A percentile compares a stretch with the other conserved stretches of the same genome.
phyloP scores from a whole-genome alignment of 1,284 basidiomycete genomes.

The Fistulina hepatica region DNA sequence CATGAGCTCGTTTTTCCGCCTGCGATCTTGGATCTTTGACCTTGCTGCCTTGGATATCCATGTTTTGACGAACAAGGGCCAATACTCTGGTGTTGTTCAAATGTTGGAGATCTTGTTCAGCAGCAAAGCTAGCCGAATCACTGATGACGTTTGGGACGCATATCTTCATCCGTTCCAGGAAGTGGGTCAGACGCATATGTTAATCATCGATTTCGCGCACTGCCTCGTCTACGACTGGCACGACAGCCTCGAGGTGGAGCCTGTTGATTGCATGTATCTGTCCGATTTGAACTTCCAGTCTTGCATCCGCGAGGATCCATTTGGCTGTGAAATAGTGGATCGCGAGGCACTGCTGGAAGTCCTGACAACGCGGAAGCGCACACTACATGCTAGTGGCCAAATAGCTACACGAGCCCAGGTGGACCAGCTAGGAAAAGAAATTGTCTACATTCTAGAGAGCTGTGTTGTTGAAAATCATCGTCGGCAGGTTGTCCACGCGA shows the following conservation, averaged over 20 bases:
- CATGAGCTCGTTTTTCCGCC: conserved; percentile 70
- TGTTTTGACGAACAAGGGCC: conserved; percentile 69
- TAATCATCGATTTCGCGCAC: conserved; percentile 81
- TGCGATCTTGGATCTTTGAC: conserved; percentile 80
- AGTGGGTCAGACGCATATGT: conserved; percentile 69
- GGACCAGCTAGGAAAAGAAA: conserved; percentile 65
- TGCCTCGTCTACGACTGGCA: conserved; percentile 83
- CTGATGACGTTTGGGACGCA: conserved; percentile 36
- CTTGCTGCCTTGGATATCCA: conserved; percentile 86
- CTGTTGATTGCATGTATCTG: conserved; percentile 59
- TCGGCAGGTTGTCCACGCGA: conserved; percentile 65
- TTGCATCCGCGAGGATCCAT: conserved; percentile 60
- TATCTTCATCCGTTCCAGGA: conserved; percentile 52
- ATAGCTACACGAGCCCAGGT: conserved; percentile 52
- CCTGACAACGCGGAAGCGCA: conserved; percentile 47
- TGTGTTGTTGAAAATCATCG: conserved; percentile 83
- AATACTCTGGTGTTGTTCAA: conserved; percentile 58
- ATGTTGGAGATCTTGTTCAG: conserved; percentile 70
- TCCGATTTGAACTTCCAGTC: conserved; percentile 62
- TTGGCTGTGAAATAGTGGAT: conserved; percentile 79
- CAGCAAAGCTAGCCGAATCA: conserved; percentile 37
- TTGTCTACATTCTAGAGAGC: conserved; percentile 66
- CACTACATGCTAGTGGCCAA: conserved; percentile 57
- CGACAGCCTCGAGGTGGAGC: conserved; percentile 55
- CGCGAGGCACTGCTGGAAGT: conserved; percentile 57